Percentiles rank a stretch among this genome's conserved stretches.
phyloP scores from a whole-genome alignment of 441 rosid species.

The Brassica hybrid region DNA sequence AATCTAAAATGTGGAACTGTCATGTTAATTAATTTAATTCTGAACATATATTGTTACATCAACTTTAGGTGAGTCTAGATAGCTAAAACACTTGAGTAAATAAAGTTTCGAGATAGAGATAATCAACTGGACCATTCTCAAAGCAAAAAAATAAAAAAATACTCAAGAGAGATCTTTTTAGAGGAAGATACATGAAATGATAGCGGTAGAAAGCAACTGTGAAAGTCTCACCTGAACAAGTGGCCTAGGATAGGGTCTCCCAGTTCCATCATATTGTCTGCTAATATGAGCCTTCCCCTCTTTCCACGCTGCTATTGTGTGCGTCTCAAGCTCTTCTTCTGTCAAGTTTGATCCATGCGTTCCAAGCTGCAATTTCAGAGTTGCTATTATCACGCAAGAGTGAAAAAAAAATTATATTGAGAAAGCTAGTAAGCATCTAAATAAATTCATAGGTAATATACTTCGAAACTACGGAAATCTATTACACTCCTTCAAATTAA shows the following conservation, averaged over 20 bases:
- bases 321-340: slow-evolving; percentile 83
- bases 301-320: slow-evolving; percentile 85
- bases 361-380: slow-evolving; percentile 61
- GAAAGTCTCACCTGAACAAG: slow-evolving; percentile 62
- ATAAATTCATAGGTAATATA: slow-evolving; percentile 13
- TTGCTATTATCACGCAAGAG: slow-evolving; percentile 31
- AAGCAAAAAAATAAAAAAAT: slow-evolving; percentile 5
- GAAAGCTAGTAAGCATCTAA: neutral
- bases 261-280: slow-evolving; percentile 63
- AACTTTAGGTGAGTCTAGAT: neutral
- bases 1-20: slow-evolving; percentile 16
- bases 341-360: slow-evolving; percentile 81
- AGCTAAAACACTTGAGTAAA: neutral
- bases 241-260: slow-evolving; percentile 57
- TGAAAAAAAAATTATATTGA: neutral
- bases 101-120: neutral
- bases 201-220: slow-evolving; percentile 10
- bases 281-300: slow-evolving; percentile 67
- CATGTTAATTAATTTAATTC: slow-evolving; percentile 3
- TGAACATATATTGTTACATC: neutral
- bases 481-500: neutral
- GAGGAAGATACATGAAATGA: slow-evolving; percentile 3
- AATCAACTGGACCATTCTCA: neutral
- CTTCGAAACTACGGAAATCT: neutral
- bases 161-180: neutral